Base-by-base conservation (phyloP, 805 yeast genomes). In the Yamadazyma tumulicola region DNA sequence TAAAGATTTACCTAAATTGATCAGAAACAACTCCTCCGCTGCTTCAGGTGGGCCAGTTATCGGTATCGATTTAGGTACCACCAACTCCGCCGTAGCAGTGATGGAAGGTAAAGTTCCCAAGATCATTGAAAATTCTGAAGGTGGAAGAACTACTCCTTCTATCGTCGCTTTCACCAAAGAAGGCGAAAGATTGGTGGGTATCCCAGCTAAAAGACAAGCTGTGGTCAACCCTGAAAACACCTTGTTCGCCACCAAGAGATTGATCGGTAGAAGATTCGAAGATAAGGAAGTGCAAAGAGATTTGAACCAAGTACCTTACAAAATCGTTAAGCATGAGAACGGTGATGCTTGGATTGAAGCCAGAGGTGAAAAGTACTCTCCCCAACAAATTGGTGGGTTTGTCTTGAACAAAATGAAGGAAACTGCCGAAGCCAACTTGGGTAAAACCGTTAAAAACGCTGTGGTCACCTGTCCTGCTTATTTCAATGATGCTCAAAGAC, bases 321-420 rank as follows among this genome's bases (percentile, higher is more conserved):
- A 82, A 71, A 86, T 88, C 48, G 83, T 85, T 54, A 81, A 86
- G 73, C 94, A 87, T 75, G 62, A 73, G 46, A 89, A 89, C 61
- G 96, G 96, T 48, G 97, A 89, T 59, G 96, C 96, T 39, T 88
- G 96, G 96, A 79, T 88, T 38, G 87, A 86, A 72, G 88, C 94
- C 43, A 77, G 87, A 51, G 94, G 91, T 50, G 77, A 84, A 62
- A 68, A 72, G 45, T 89, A 88, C 74, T 88, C 96, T 32, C 97
- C 97, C 36, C 89, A 94, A 40, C 96, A 88, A 67, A 85, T 88
- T 52, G 96, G 96, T 56, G 96, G 96, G 37, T 85, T 88, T 57
- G 61, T 88, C 47, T 77, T 88, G 57, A 86, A 85, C 79, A 89
- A 88, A 77, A 89, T 88, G 96, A 89, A 88, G 80, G 96, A 89